A percentile compares a stretch with the other conserved stretches of the same genome.
Conservation (phyloP, 106 monocot species). For the Acorus calamus region DNA sequence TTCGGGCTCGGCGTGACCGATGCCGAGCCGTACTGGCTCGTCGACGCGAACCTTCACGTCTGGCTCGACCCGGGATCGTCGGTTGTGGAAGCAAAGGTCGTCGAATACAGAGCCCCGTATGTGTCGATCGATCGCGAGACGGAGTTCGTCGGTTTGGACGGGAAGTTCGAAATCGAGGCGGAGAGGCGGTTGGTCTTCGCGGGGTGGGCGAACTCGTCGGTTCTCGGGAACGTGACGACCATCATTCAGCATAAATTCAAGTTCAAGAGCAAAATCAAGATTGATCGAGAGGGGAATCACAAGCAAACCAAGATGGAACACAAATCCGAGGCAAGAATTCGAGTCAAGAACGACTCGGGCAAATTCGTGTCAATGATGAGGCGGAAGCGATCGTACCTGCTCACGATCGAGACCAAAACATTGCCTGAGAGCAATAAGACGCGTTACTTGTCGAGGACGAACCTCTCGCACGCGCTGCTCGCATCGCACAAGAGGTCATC, state of each 20-base stretch:
- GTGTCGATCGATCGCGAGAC: conserved; percentile 14
- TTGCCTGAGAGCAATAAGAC: neutral
- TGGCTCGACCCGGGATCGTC: conserved; percentile 38
- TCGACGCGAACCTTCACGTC: conserved; percentile 67
- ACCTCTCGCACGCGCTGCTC: conserved; percentile 33
- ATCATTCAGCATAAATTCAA: conserved; percentile 33
- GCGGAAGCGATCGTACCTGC: conserved; percentile 21
- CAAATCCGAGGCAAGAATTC: conserved; percentile 14
- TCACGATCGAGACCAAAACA: conserved; percentile 18
- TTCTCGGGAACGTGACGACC: conserved; percentile 46
- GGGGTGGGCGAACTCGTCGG: conserved; percentile 68
- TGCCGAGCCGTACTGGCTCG: conserved; percentile 49
- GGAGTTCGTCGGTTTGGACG: conserved; percentile 21
- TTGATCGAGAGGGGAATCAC: conserved; percentile 27
- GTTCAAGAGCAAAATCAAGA: conserved; percentile 25
- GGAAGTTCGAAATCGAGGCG: conserved; percentile 41
- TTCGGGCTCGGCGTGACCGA: conserved; percentile 43
- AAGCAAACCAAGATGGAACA: conserved; percentile 36
- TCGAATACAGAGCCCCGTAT: conserved; percentile 19
- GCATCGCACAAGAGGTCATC: conserved; percentile 11
- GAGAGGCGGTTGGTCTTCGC: conserved; percentile 22
- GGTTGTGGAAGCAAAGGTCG: conserved; percentile 17
- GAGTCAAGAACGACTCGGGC: neutral
- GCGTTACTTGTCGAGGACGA: conserved; percentile 5
- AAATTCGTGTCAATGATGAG: neutral